Evolutionary conservation across 2,329 filamentous ascomycete species (phyloP).

Genomic region (Paecilomyces niveus): DNA sequence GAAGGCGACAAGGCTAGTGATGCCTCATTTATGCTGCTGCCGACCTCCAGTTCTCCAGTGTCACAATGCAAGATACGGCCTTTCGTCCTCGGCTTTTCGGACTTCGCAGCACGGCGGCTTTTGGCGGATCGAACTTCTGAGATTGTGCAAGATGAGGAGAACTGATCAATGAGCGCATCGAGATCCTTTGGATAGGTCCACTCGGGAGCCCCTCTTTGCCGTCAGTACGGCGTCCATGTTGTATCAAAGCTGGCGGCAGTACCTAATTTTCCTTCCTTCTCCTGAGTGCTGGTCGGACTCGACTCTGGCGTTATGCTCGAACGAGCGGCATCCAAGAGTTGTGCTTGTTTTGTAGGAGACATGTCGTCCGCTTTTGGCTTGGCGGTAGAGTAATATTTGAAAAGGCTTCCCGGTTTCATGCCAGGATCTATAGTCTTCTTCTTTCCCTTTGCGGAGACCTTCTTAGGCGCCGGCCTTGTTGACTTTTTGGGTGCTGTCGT

Average conservation of each 20-base stretch:
- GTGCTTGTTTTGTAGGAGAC: constrained; percentile 19
- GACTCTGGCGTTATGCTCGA: constrained; percentile 10
- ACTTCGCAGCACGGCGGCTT: neutral
- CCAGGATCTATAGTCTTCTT: constrained; percentile 32
- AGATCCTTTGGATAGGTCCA: constrained; percentile 1
- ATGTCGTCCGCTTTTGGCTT: constrained; percentile 26
- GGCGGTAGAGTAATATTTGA: constrained; percentile 33
- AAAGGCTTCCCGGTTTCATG: constrained; percentile 35
- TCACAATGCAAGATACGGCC: neutral
- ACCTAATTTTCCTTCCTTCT: constrained; percentile 3
- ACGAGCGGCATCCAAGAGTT: constrained; percentile 22
- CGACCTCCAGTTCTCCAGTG: neutral
- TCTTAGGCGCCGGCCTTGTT: constrained; percentile 18
- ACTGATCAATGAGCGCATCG: constrained; percentile 4
- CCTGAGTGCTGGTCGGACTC: constrained; percentile 7
- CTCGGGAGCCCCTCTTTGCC: neutral
- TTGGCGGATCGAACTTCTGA: neutral
- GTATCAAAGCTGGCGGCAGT: neutral
- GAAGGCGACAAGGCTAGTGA: constrained; percentile 11
- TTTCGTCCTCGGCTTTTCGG: neutral
- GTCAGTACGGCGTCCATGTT: neutral
- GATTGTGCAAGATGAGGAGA: constrained; percentile 1
- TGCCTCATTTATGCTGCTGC: neutral
- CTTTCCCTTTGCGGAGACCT: constrained; percentile 21
- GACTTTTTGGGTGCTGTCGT: constrained; percentile 9